phyloP scores from a whole-genome alignment of 108 stramenopile species.

The Nitzschia putrida region DNA sequence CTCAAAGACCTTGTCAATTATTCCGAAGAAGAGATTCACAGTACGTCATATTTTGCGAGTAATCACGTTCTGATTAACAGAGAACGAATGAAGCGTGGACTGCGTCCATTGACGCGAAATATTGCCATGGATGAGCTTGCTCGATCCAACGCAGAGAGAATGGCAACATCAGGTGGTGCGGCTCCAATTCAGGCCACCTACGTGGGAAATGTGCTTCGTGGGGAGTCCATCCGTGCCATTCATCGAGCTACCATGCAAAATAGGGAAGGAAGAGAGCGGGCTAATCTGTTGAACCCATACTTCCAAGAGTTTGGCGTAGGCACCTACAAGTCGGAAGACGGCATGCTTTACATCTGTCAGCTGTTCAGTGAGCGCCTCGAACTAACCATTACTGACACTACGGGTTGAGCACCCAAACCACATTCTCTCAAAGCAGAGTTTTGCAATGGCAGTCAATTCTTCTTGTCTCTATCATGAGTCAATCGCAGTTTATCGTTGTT shows the following conservation, averaged over 20 bases:
- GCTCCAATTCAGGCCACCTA: conserved; percentile 30
- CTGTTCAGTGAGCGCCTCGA: conserved; percentile 45
- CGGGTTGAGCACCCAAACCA: neutral
- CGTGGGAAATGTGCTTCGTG: conserved; percentile 42
- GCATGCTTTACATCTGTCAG: conserved; percentile 44
- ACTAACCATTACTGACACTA: conserved; percentile 27
- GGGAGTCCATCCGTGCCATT: conserved; percentile 41
- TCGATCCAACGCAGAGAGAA: conserved; percentile 28
- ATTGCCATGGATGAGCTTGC: conserved; percentile 43
- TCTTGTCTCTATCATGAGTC: no score
- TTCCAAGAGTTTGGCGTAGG: conserved; percentile 51
- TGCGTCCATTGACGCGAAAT: conserved; percentile 33
- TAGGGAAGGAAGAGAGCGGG: conserved; percentile 35
- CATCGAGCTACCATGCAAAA: conserved; percentile 37
- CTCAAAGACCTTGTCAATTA: conserved; percentile 31
- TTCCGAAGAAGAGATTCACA: conserved; percentile 41
- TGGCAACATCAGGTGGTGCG: conserved; percentile 31
- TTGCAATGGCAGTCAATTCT: no score
- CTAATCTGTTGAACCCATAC: conserved; percentile 39
- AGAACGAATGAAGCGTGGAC: conserved; percentile 45
- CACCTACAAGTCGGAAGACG: conserved; percentile 36
- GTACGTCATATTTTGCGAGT: conserved; percentile 47
- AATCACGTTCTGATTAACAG: conserved; percentile 48
- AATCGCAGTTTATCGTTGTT: no score
- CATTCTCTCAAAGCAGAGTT: no score